Conservation (phyloP, 371 early-diverging fungal genomes). For the Mucor indicus region DNA sequence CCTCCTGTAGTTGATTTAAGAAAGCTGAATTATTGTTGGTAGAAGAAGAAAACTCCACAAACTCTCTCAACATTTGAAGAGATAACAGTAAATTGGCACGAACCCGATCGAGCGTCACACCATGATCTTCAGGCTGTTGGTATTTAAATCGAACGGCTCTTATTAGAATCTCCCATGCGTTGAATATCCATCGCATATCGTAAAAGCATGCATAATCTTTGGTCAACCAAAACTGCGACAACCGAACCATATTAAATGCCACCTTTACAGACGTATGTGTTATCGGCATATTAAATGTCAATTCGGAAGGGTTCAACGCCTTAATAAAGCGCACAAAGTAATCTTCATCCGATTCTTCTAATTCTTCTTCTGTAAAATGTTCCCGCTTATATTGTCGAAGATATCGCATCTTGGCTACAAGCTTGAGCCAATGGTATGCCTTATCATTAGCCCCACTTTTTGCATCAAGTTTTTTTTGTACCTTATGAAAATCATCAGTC, state of each 20-base stretch:
- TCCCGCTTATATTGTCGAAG: neutral
- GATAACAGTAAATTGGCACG: conserved; percentile 20
- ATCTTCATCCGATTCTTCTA: too few relatives aligned
- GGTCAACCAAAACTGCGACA: conserved; percentile 16
- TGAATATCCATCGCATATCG: conserved; percentile 18
- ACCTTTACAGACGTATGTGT: conserved; percentile 12
- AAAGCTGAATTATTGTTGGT: too few relatives aligned
- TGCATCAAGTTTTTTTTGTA: neutral
- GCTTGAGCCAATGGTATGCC: too few relatives aligned
- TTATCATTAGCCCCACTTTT: too few relatives aligned
- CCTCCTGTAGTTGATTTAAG: too few relatives aligned
- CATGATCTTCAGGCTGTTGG: conserved; percentile 1
- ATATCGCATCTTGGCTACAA: conserved; percentile 3
- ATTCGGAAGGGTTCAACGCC: neutral
- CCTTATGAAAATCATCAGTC: too few relatives aligned
- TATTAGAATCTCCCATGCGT: conserved; percentile 14
- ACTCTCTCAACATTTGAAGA: conserved; percentile 10
- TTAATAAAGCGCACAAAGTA: conserved; percentile 2
- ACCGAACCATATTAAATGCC: conserved; percentile 15
- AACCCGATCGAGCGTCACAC: conserved; percentile 11
- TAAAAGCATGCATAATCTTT: conserved; percentile 9
- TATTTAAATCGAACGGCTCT: conserved; percentile 12
- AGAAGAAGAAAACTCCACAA: too few relatives aligned
- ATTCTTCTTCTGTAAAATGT: neutral
- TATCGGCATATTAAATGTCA: conserved; percentile 14